Base-by-base conservation (phyloP, 2,329 filamentous ascomycete species). In the Phoma sp. region DNA sequence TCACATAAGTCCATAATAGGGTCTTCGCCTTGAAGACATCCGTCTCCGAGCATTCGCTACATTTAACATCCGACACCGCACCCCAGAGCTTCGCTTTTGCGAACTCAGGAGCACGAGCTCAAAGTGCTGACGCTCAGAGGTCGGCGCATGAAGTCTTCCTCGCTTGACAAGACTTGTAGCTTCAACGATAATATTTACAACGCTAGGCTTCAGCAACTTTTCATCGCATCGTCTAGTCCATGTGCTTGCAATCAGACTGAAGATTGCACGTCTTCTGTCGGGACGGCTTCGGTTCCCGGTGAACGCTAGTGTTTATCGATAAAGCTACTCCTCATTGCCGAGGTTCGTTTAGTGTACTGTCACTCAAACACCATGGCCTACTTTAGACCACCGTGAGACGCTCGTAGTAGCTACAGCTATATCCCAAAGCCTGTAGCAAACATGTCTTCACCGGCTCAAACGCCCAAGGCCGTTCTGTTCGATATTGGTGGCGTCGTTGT, bases 401-500 rank as follows among this genome's bases (percentile, higher is more conserved):
- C 42, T 33, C 20, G 20, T 33, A 55, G 48, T 32, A 28, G 50
- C 40, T 34, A 42, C 37, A 40, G 42, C 30, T 40, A 39, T 40
- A 39, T 25, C 30, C 32, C 14, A 10, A n/a, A 45, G 15, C 12
- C 28, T 25, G 23, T 20, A 29, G 10, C 1, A 33, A 55, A 25
- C 18, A 66, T 67, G 63, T 9, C 52, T 17, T 21, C 39, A 5
- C 25, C 58, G 5, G 11, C 26, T 0, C 59, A 59, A 34, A 51
- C 64, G 2, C 65, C 65, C 6, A 67, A 60, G 12, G 74, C 73
- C n/a, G 66, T 76, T 1, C 81, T 99, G 18, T 98, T 98, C 74
- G 95, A 99, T 76, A 95, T 99, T 64, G 95, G 95, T 32, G 95
- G 95, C 58, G 95, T 99, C 65, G 96, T 92, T 82, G 93, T 96